Percentiles rank a stretch among this genome's conserved stretches.
Conservation (phyloP, 257 asterid species). For the Nicotiana benthamiana region DNA sequence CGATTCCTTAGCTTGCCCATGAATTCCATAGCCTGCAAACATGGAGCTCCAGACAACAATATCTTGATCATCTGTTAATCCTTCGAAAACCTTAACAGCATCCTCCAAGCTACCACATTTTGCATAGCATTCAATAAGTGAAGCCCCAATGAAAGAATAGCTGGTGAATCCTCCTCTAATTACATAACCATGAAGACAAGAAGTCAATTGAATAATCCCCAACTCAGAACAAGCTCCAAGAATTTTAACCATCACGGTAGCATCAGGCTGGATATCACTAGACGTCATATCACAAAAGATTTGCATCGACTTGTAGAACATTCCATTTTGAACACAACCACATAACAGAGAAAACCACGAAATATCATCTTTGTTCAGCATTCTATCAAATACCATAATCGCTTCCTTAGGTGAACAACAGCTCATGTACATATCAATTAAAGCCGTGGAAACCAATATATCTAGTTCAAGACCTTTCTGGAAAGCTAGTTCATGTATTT, state of each 20-base stretch:
- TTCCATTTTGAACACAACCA: slow-evolving; percentile 53
- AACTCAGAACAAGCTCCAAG: slow-evolving; percentile 63
- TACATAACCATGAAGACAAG: slow-evolving; percentile 50
- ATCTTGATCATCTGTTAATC: slow-evolving; percentile 32
- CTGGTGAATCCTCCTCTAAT: slow-evolving; percentile 37
- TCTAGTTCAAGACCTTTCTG: slow-evolving; percentile 35
- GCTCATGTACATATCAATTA: slow-evolving; percentile 76
- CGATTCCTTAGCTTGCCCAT: slow-evolving; percentile 58
- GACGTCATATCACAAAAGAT: slow-evolving; percentile 48
- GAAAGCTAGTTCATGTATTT: slow-evolving; percentile 41
- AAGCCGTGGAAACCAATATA: slow-evolving; percentile 59
- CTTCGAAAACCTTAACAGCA: slow-evolving; percentile 38
- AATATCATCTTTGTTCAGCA: slow-evolving; percentile 46
- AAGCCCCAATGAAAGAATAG: slow-evolving; percentile 36
- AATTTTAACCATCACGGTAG: slow-evolving; percentile 37
- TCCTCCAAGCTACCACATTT: slow-evolving; percentile 66
- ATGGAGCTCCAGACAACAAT: slow-evolving; percentile 70
- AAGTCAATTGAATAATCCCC: slow-evolving; percentile 50
- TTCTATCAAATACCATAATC: slow-evolving; percentile 31
- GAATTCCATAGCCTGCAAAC: slow-evolving; percentile 61
- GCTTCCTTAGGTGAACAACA: slow-evolving; percentile 65
- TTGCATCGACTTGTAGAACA: slow-evolving; percentile 31
- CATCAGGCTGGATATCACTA: slow-evolving; percentile 33
- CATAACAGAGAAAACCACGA: slow-evolving; percentile 45
- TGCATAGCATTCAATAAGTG: slow-evolving; percentile 64